Conservation (phyloP, 2,329 filamentous ascomycete species). For the Zymoseptoria passerinii region DNA sequence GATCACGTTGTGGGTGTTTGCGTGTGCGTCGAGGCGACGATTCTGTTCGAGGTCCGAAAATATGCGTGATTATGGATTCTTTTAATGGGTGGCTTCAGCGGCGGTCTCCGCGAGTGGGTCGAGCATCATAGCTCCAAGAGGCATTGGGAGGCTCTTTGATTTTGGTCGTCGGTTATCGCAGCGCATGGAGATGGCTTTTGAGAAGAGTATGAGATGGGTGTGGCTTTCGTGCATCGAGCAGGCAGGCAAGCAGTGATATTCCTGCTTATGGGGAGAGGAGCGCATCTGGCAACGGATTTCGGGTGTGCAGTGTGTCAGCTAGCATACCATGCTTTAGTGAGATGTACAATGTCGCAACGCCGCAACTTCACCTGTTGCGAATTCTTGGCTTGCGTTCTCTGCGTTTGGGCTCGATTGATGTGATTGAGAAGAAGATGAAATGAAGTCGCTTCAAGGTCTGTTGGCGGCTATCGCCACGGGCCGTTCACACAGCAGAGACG, state of each 20-base stretch:
- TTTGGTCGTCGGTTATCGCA: not conserved
- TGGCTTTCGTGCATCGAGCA: not conserved
- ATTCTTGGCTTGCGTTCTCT: not conserved
- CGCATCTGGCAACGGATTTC: constrained; percentile 14
- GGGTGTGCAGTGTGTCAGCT: not conserved
- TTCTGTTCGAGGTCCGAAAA: constrained; percentile 5
- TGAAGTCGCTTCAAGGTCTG: not conserved
- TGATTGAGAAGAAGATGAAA: constrained; percentile 1
- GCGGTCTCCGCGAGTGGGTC: not conserved
- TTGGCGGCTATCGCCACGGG: too few relatives aligned
- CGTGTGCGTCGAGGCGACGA: not conserved
- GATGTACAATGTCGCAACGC: not conserved
- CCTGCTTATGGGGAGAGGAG: constrained; percentile 3
- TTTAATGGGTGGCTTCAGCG: constrained; percentile 7
- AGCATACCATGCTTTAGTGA: not conserved
- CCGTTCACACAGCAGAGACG: too few relatives aligned
- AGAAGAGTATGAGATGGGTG: not conserved
- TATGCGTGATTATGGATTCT: constrained; percentile 4
- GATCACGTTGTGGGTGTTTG: not conserved
- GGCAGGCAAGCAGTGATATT: constrained; percentile 6
- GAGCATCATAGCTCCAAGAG: not conserved
- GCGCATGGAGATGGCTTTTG: not conserved
- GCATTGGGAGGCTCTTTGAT: not conserved
- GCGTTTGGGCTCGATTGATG: not conserved
- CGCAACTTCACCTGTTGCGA: not conserved